These are phyloP conservation scores for Tuber brumale DNA, from an alignment of 495 filamentous ascomycete species.

Conservation along the genomic window DNA sequence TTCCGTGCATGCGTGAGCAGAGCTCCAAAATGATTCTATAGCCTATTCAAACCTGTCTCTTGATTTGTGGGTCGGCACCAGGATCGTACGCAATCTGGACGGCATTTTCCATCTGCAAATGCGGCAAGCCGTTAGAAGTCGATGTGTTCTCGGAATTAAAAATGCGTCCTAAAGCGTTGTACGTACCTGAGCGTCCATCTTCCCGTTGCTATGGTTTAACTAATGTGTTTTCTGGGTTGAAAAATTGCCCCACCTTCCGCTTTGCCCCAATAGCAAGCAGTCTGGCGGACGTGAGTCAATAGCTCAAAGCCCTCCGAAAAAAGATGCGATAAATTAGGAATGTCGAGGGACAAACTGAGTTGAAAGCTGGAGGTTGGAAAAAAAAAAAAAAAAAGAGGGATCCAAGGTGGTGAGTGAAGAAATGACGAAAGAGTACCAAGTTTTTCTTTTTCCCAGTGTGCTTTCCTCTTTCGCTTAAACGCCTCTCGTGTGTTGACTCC, in stretches of 20 bases:
- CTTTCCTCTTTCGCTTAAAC: background rate
- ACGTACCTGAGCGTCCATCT: slow-evolving; percentile 31
- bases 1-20: slow-evolving; percentile 10
- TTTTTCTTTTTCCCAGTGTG: background rate
- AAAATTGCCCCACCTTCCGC: slow-evolving; percentile 1
- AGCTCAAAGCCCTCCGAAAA: background rate
- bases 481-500: background rate
- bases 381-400: background rate
- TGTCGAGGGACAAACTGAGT: background rate
- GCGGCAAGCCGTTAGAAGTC: background rate
- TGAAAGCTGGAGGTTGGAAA: background rate
- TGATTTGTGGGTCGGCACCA: slow-evolving; percentile 28
- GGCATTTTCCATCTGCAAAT: slow-evolving; percentile 37
- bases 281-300: background rate
- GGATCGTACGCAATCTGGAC: slow-evolving; percentile 35
- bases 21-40: background rate
- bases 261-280: background rate
- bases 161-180: background rate
- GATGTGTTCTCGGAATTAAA: background rate
- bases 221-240: background rate
- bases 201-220: background rate
- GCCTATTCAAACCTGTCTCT: slow-evolving; percentile 29
- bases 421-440: background rate
- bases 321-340: background rate
- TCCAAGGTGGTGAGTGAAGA: background rate